Base-by-base conservation (phyloP, 768 basidiomycete genomes). In the Nidularia pulvinata region DNA sequence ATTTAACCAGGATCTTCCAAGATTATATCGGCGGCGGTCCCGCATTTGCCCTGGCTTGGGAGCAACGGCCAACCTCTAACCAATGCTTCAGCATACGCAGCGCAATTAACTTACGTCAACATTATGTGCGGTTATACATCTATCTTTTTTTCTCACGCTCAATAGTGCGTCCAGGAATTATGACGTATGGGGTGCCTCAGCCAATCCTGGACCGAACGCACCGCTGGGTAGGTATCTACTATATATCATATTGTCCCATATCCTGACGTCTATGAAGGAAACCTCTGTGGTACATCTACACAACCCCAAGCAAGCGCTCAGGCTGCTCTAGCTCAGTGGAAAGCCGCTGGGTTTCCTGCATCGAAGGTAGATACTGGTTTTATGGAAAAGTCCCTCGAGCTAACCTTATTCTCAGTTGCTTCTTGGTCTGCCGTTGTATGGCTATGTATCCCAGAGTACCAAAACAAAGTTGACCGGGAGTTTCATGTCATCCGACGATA, bases 161-260 rank as follows among this genome's bases (percentile, higher is more conserved):
- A 16, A 49, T 59, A 6, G 51, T 69, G 5, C 60, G 72, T 62
- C 68, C 61, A 89, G 88, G 88, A 90, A 89, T 69, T 90, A 92
- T 67, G 89, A 90, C 63, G 82, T 88, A 37, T 88, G 81, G 79
- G 85, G 86, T 52, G 77, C 85, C 3, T 82, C 82, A 14, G 66
- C 75, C 4, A 82, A 69, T 33, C 89, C 89, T 7, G 89, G 89
- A 5, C 83, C 88, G 5, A 90, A 90, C 63, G 88, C 89, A 10
- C 89, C 88, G 2, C 75, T 88, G 25, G 78, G 79, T 73, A 52
- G 13, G 63, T 57, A 2, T 30, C 25, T 4, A 4, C 25, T 30
- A 30, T 30, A 30, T 4, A 30, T 30, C 25, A 30, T 30, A 4
- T 30, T 30, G 25, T 30, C 25, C 4, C 25, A 30, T 30, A 30